Evolutionary conservation across 2,329 filamentous ascomycete species (phyloP), one percentile per base, ranked within the genome.

Genomic region (Metarhizium guizhouense): DNA sequence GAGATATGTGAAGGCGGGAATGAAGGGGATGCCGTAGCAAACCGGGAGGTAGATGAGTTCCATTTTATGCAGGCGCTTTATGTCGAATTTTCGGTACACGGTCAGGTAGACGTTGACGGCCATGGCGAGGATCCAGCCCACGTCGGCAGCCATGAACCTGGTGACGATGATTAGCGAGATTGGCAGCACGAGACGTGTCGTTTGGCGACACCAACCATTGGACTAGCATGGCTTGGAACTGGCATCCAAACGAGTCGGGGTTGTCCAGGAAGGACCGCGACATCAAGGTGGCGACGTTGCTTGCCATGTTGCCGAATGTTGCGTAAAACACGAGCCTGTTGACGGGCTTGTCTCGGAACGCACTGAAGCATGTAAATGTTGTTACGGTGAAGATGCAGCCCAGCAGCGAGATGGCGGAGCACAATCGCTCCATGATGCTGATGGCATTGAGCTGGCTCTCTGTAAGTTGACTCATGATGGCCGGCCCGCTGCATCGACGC

Each of bases 101-200:
- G 87, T 89, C 6, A 91, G 71, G 67, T 88, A 87, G 53, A 92
- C 87, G 66, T 92, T 92, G 61, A 84, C 75, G 1, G 88, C 86
- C 87, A 93, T 92, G 53, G 84, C 83, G 58, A 90, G 75, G 0
- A 85, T 86, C 86, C 85, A 90, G 42, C 85, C 73, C 0, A 84
- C 81, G 70, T 89, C 86, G 3, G 86, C 85, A 2, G 83, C 82
- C 76, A 87, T 81, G 65, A 89, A 89, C 85, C 84, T 88, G 38
- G 42, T 16, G 32, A 25, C 65, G 57, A 48, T 59, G 5, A 16
- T n/a, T 40, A 54, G 54, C 8, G 45, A 32, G 29, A 14, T 2
- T 8, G 16, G 38, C 14, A 29, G 5, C 38, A 13, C 7, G 34
- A 29, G 47, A 38, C 4, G 8, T 36, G 11, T 5, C 25, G 34